A percentile compares a stretch with the other conserved stretches of the same genome.
These are phyloP conservation scores for Glycine soja DNA, from an alignment of 306 rosid species.

Conservation along the genomic window DNA sequence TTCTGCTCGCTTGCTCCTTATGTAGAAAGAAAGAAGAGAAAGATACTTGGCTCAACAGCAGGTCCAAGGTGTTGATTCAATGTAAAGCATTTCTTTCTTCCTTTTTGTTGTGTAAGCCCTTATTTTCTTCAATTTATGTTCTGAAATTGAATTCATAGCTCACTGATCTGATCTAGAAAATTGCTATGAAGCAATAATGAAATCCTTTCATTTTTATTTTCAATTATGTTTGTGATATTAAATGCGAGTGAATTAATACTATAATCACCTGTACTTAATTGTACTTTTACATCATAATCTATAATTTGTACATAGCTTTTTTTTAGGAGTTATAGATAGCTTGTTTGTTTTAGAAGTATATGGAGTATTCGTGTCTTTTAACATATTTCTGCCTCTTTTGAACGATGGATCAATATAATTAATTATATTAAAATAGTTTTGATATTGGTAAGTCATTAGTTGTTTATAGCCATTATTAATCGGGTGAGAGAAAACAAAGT, in stretches of 20 bases:
- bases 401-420: background rate
- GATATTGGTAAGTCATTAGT: background rate
- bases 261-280: conserved; percentile 41
- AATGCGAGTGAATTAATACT: conserved; percentile 42
- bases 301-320: conserved; percentile 55
- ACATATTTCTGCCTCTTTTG: background rate
- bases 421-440: background rate
- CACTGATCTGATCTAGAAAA: conserved; percentile 38
- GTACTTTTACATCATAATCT: conserved; percentile 5
- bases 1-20: conserved; percentile 27
- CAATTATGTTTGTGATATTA: conserved; percentile 40
- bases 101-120: conserved; percentile 39
- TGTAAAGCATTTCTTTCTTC: conserved; percentile 40
- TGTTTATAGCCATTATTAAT: background rate
- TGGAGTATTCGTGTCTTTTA: background rate
- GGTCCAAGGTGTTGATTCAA: conserved; percentile 79
- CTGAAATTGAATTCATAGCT: conserved; percentile 41
- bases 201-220: conserved; percentile 19
- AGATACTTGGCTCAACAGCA: conserved; percentile 92
- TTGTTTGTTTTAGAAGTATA: conserved; percentile 32
- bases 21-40: conserved; percentile 96
- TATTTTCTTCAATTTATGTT: conserved; percentile 45
- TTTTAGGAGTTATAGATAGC: conserved; percentile 40
- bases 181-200: conserved; percentile 39
- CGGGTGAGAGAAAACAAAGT: conserved; percentile 18